Percentiles rank a stretch among this genome's conserved stretches.
Conservation (phyloP, 768 basidiomycete genomes). For the Russula brevipes region DNA sequence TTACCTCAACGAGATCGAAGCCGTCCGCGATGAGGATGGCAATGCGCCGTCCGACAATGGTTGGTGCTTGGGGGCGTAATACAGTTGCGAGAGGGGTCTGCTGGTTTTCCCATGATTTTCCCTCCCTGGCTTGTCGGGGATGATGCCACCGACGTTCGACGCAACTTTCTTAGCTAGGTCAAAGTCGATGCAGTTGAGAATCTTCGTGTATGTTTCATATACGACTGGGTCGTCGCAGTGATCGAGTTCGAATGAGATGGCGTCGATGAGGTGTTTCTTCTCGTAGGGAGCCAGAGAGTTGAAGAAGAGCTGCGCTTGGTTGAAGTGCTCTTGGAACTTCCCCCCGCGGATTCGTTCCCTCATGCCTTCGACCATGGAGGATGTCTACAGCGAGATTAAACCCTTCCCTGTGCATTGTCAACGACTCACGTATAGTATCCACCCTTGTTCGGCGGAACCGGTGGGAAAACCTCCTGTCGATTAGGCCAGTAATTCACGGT, state of each 20-base stretch:
- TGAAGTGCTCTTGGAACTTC: slow-evolving; percentile 77
- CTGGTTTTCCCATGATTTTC: slow-evolving; percentile 55
- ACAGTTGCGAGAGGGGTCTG: slow-evolving; percentile 53
- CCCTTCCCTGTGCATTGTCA: not conserved
- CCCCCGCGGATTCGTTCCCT: slow-evolving; percentile 57
- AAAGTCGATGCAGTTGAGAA: slow-evolving; percentile 69
- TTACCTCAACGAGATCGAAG: slow-evolving; percentile 57
- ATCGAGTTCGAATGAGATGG: slow-evolving; percentile 77
- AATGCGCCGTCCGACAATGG: slow-evolving; percentile 62
- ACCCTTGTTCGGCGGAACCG: slow-evolving; percentile 46
- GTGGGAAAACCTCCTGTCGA: slow-evolving; percentile 47
- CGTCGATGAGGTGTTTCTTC: slow-evolving; percentile 62
- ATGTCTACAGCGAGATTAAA: slow-evolving; percentile 33
- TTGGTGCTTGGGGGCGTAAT: slow-evolving; percentile 50
- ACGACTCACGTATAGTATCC: slow-evolving; percentile 46
- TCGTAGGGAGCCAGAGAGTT: slow-evolving; percentile 72
- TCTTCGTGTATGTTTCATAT: slow-evolving; percentile 58
- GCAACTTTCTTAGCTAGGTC: slow-evolving; percentile 69
- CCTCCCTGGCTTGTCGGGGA: slow-evolving; percentile 48
- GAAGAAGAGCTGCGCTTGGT: slow-evolving; percentile 74
- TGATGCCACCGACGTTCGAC: slow-evolving; percentile 51
- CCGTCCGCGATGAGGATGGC: slow-evolving; percentile 75
- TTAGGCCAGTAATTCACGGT: slow-evolving; percentile 82
- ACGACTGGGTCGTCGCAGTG: slow-evolving; percentile 76
- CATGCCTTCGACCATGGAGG: slow-evolving; percentile 47